Evolutionary conservation across 768 basidiomycete species (phyloP).

Genomic region (Pholiota molesta): DNA sequence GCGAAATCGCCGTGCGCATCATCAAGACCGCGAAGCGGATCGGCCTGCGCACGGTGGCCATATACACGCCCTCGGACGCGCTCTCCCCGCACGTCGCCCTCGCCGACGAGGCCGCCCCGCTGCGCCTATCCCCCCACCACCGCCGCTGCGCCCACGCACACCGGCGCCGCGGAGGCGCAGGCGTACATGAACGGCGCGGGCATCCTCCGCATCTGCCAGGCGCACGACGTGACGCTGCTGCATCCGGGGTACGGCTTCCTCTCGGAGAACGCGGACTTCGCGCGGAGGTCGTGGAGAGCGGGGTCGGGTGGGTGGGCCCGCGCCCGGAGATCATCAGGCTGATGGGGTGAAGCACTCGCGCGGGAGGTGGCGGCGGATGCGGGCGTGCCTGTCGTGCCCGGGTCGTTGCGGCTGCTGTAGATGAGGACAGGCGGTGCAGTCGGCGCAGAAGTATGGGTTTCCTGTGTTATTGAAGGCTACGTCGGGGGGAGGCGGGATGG

Average conservation of each 20-base stretch:
- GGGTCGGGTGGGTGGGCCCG: constrained; percentile 63
- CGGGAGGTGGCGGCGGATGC: constrained; percentile 46
- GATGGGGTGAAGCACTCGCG: constrained; percentile 73
- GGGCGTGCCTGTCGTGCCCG: constrained; percentile 58
- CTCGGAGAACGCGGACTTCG: constrained; percentile 64
- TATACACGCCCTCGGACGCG: constrained; percentile 63
- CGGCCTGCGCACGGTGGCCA: constrained; percentile 53
- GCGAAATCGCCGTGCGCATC: constrained; percentile 71
- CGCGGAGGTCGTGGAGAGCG: constrained; percentile 46
- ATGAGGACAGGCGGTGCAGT: constrained; percentile 42
- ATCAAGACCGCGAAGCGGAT: constrained; percentile 57
- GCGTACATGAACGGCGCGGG: constrained; percentile 42
- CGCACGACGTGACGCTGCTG: constrained; percentile 48
- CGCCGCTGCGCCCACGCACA: neutral
- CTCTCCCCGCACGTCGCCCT: constrained; percentile 58
- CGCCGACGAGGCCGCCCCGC: constrained; percentile 52
- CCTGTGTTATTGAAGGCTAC: constrained; percentile 72
- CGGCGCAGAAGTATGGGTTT: constrained; percentile 49
- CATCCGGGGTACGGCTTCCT: constrained; percentile 71
- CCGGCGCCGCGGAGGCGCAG: constrained; percentile 38
- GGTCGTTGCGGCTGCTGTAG: constrained; percentile 51
- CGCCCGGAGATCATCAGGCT: constrained; percentile 45
- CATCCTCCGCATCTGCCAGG: constrained; percentile 47
- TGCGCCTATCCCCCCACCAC: constrained; percentile 22
- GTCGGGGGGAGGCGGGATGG: constrained; percentile 73